phyloP scores from a whole-genome alignment of 1,284 basidiomycete genomes.

The Phaffia rhodozyma region DNA sequence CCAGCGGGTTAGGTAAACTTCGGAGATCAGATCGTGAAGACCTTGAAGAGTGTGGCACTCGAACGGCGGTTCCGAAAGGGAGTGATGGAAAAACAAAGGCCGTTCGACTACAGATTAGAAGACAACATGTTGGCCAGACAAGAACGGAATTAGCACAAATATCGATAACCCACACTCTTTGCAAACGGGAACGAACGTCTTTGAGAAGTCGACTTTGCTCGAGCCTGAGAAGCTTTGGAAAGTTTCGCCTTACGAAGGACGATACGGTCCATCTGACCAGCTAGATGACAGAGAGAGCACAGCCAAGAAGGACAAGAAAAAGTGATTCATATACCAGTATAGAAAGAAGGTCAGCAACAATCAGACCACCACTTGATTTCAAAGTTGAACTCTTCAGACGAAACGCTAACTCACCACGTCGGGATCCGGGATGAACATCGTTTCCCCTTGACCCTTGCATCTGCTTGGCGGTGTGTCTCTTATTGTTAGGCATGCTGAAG shows the following conservation, averaged over 20 bases:
- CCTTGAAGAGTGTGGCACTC: conserved; percentile 48
- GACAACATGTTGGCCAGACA: conserved; percentile 3
- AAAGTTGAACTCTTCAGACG: too few relatives aligned
- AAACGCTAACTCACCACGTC: conserved; percentile 38
- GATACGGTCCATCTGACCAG: conserved; percentile 60
- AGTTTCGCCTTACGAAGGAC: conserved; percentile 61
- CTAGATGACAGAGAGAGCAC: conserved; percentile 30
- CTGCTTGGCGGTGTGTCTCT: conserved; percentile 33
- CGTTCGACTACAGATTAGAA: conserved; percentile 47
- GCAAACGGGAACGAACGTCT: background rate
- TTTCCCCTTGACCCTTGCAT: conserved; percentile 54
- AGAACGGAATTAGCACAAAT: background rate
- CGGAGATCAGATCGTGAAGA: conserved; percentile 52
- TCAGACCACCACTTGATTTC: too few relatives aligned
- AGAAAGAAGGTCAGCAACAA: too few relatives aligned
- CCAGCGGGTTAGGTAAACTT: conserved; percentile 62
- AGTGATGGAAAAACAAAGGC: conserved; percentile 66
- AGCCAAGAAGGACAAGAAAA: background rate
- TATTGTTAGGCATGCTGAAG: conserved; percentile 31
- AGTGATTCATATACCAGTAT: background rate
- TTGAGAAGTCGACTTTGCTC: background rate
- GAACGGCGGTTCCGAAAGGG: conserved; percentile 45
- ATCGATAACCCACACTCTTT: too few relatives aligned
- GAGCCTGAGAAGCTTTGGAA: conserved; percentile 35
- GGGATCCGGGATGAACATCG: conserved; percentile 61